Base-by-base conservation (phyloP, 2,329 filamentous ascomycete species). In the Sclerotiophoma versabilis region DNA sequence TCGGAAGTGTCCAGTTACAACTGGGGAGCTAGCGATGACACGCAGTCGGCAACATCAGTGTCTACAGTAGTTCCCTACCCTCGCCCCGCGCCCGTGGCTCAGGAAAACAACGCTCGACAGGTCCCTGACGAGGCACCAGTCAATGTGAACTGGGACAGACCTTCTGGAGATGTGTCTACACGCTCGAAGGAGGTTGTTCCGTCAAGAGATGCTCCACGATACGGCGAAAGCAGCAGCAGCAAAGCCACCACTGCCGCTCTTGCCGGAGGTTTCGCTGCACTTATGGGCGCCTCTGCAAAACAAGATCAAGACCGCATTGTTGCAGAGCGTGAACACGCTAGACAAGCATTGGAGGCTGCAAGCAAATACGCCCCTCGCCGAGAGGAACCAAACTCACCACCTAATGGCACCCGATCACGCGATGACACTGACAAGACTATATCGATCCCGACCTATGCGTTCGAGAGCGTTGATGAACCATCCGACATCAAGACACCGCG, bases 401-500 rank as follows among this genome's bases (percentile, higher is more conserved):
- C 64, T 2, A 68, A 68, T 30, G 65, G 63, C 22, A 58, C 49
- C 20, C 62, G 56, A 32, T 37, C 53, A 7, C 37, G 43, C 9
- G 59, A 65, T 17, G 60, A 60, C 15, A 48, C 23, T 20, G 66
- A 64, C 15, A 49, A 59, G 41, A 30, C 53, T 22, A 38, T 56
- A 5, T 64, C 68, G 0, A 69, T 73, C 9, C 68, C 74, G 12
- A 73, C 64, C 54, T 71, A 66, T 38, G 69, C 69, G 1, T 74
- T 72, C 42, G 60, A 76, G 22, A 72, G 72, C 22, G 48, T 67
- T 1, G 73, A 75, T 5, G 71, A 75, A 32, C 52, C 71, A 4
- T 53, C 57, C 12, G 72, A 75, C 25, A 57, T 55, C 57, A 75
- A 79, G 59, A 77, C 73, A 22, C 74, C 74, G 33, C 81, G 77